Evolutionary conservation across 148 eudicot species (phyloP), one percentile per base, ranked within the genome.

Genomic region (Vaccinium myrtillus): DNA sequence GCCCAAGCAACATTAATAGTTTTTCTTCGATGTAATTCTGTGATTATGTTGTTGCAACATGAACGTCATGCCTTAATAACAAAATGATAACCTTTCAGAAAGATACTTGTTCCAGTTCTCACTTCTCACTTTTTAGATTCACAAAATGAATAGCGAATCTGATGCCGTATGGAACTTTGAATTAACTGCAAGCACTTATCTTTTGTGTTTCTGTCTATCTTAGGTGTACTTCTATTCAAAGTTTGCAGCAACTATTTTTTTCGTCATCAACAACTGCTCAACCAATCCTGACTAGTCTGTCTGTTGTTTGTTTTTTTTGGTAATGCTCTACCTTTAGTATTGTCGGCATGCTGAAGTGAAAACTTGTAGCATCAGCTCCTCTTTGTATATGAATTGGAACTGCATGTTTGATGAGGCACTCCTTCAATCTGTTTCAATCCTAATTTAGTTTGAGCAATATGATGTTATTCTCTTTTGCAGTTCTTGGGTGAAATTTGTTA

Each of bases 221-320:
- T 89, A 97, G 99, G 92, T 95, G 98, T 88, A 95, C 93, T 49
- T 94, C 91, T 54, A 93, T 97, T 86, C 95, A 94, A 89, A 95
- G 91, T 88, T 88, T 97, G 91, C 99, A 97, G 91, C 97, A 95
- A 81, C 90, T 97, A 77, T 86, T 97, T 49, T 97, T 97, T 90
- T 95, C 99, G 71, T 95, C 98, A 12, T 97, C 99, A 70, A 94
- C 99, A 71, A 97, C 99, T 69, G 99, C 99, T 32, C 98, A 95
- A 55, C 99, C 99, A 27, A 90, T 95, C 70, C 84, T 97, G 89
- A 94, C 99, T 39, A 3, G 73, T 36, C 3, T 36, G 39, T 36
- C 39, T 36, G 4, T 36, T 2, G 0, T 36, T 36, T 4, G 0
- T 43, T 5, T 5, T 43, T 5, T 43, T 69, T 27, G 25, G 27